A percentile compares a stretch with the other conserved stretches of the same genome.
Evolutionary conservation across 345 rosid genomes (phyloP).

Genomic region (Linum lewisii): DNA sequence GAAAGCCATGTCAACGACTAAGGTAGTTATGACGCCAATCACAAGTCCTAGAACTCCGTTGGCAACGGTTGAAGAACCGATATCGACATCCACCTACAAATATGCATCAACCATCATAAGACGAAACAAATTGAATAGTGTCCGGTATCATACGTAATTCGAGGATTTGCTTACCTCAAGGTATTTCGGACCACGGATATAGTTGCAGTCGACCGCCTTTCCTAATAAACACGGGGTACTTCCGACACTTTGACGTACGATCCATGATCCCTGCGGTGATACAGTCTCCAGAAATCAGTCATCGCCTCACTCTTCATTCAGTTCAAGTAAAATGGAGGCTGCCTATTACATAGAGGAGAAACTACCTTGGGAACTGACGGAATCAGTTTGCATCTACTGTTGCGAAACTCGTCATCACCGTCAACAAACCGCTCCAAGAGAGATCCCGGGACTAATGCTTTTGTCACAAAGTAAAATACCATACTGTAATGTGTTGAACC

Average conservation of each 20-base stretch:
- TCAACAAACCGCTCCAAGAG: conserved; percentile 91
- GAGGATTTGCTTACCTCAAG: conserved; percentile 49
- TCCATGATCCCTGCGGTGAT: conserved; percentile 85
- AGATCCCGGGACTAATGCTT: conserved; percentile 55
- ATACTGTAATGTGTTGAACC: conserved; percentile 94
- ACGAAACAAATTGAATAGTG: neutral
- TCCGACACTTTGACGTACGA: conserved; percentile 97
- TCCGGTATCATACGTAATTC: neutral
- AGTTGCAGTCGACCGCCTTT: conserved; percentile 93
- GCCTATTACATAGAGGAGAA: conserved; percentile 3
- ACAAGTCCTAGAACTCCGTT: conserved; percentile 98
- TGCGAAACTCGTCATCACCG: conserved; percentile 97
- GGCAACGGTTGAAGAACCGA: conserved; percentile 96
- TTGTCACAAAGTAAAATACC: conserved; percentile 85
- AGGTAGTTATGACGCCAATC: conserved; percentile 75
- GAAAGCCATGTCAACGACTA: conserved; percentile 99
- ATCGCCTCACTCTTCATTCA: neutral
- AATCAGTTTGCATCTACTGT: conserved; percentile 92
- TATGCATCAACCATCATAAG: conserved; percentile 10
- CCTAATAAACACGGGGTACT: conserved; percentile 97
- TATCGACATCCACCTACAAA: conserved; percentile 80
- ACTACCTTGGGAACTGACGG: conserved; percentile 90
- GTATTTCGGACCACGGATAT: conserved; percentile 73
- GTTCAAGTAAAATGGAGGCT: no score
- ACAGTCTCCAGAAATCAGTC: neutral